These are phyloP conservation scores for Backusella luteola DNA, from an alignment of 192 early-diverging fungal genomes.

Conservation along the genomic window DNA sequence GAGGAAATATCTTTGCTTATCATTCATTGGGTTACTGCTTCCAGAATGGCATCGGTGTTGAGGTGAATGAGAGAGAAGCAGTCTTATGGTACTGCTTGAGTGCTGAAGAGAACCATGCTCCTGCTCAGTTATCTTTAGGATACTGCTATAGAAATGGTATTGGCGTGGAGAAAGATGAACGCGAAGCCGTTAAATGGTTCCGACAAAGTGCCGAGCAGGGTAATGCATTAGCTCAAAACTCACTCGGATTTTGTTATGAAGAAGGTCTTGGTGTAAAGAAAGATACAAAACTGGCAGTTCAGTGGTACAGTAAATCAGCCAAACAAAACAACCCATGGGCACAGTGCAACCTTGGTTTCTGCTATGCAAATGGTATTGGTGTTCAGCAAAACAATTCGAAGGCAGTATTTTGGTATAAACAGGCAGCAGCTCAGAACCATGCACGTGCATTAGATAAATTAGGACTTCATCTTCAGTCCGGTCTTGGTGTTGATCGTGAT, in stretches of 20 bases:
- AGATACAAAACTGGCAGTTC: slow-evolving; percentile 55
- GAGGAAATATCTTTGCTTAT: slow-evolving; percentile 54
- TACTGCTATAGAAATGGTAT: slow-evolving; percentile 63
- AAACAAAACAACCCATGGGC: slow-evolving; percentile 75
- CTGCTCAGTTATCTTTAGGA: slow-evolving; percentile 53
- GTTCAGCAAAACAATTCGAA: slow-evolving; percentile 48
- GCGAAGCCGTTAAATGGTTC: slow-evolving; percentile 63
- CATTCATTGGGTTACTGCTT: slow-evolving; percentile 58
- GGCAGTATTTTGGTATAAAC: slow-evolving; percentile 56
- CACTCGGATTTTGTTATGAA: slow-evolving; percentile 78
- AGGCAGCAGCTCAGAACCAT: slow-evolving; percentile 58
- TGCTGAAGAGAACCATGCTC: slow-evolving; percentile 53
- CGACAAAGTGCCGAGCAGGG: slow-evolving; percentile 61
- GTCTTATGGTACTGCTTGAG: slow-evolving; percentile 55
- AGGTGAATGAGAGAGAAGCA: slow-evolving; percentile 46
- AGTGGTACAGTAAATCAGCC: slow-evolving; percentile 67
- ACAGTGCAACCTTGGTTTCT: slow-evolving; percentile 80
- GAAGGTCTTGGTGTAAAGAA: slow-evolving; percentile 70
- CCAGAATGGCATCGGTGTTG: slow-evolving; percentile 57
- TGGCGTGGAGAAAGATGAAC: slow-evolving; percentile 44
- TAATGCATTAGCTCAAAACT: slow-evolving; percentile 76
- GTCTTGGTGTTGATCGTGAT: slow-evolving; percentile 48
- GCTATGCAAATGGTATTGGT: slow-evolving; percentile 77
- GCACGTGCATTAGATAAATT: slow-evolving; percentile 56
- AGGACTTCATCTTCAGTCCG: slow-evolving; percentile 49